phyloP scores from a whole-genome alignment of 257 asterid species.

The Knoxia roxburghii region DNA sequence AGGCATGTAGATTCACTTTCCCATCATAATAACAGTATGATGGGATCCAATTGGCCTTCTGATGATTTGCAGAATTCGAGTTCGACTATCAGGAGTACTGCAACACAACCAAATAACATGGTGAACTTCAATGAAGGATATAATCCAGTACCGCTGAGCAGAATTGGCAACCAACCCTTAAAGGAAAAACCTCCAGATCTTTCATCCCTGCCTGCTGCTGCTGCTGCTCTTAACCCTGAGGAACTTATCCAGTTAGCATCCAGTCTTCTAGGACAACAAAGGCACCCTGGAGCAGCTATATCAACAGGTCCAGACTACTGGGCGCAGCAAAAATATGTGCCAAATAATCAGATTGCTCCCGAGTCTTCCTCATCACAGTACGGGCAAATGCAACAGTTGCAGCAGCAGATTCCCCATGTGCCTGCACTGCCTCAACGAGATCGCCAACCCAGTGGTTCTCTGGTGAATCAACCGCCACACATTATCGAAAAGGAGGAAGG shows the following conservation, averaged over 20 bases:
- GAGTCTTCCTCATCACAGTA: slow-evolving; percentile 45
- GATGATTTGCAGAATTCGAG: slow-evolving; percentile 38
- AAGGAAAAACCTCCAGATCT: slow-evolving; percentile 37
- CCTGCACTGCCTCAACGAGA: slow-evolving; percentile 37
- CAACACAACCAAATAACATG: slow-evolving; percentile 23
- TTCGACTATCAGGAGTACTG: slow-evolving; percentile 17
- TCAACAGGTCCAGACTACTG: slow-evolving; percentile 22
- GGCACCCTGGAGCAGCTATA: slow-evolving; percentile 29
- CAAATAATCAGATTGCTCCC: slow-evolving; percentile 32
- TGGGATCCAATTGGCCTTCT: slow-evolving; percentile 41
- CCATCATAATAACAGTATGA: slow-evolving; percentile 34
- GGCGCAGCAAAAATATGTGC: slow-evolving; percentile 36
- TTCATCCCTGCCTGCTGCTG: slow-evolving; percentile 24
- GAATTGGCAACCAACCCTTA: slow-evolving; percentile 32
- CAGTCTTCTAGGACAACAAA: slow-evolving; percentile 67
- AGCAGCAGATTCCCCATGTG: slow-evolving; percentile 27
- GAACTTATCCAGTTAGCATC: slow-evolving; percentile 73
- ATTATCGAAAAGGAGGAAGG: slow-evolving; percentile 48
- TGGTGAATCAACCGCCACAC: slow-evolving; percentile 37
- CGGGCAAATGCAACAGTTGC: slow-evolving; percentile 45
- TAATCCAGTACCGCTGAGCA: slow-evolving; percentile 24
- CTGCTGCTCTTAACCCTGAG: slow-evolving; percentile 43
- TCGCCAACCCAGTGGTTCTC: slow-evolving; percentile 32
- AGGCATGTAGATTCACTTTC: slow-evolving; percentile 35
- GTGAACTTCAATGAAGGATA: slow-evolving; percentile 28